phyloP scores from a whole-genome alignment of 139 green algal species.

The Penium margaritaceum region DNA sequence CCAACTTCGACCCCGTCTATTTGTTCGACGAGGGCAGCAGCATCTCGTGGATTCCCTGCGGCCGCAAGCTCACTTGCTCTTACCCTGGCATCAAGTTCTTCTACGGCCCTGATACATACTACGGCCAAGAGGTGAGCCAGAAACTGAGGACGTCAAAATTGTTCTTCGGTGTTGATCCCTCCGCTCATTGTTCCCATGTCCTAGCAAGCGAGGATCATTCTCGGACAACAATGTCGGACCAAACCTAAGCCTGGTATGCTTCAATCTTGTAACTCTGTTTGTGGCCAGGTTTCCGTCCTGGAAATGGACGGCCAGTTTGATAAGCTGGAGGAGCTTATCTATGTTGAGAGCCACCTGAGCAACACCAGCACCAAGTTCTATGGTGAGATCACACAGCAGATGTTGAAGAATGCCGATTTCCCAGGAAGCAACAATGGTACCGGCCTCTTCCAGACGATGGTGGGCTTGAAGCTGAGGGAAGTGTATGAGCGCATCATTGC shows the following conservation, averaged over 20 bases:
- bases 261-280: background rate
- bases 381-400: conserved; percentile 99
- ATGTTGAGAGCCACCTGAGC: conserved; percentile 94
- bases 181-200: background rate
- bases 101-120: conserved; percentile 78
- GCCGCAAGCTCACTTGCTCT: conserved; percentile 98
- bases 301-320: conserved; percentile 98
- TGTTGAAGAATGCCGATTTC: conserved; percentile 95
- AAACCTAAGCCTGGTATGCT: too few relatives aligned
- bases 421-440: conserved; percentile 98
- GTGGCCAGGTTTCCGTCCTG: conserved; percentile 68
- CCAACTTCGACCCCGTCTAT: conserved; percentile 82
- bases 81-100: conserved; percentile 86
- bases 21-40: conserved; percentile 98
- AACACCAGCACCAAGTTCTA: conserved; percentile 97
- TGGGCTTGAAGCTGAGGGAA: conserved; percentile 93
- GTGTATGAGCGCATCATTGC: conserved; percentile 88
- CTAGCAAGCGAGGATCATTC: background rate
- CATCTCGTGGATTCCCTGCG: conserved; percentile 98
- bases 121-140: conserved; percentile 65
- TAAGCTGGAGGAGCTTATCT: conserved; percentile 99
- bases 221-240: background rate
- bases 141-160: background rate
- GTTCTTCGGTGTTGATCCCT: background rate
- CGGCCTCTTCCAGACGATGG: conserved; percentile 95